Evolutionary conservation across 441 rosid genomes (phyloP).

Genomic region (Pelargonium citronellum): DNA sequence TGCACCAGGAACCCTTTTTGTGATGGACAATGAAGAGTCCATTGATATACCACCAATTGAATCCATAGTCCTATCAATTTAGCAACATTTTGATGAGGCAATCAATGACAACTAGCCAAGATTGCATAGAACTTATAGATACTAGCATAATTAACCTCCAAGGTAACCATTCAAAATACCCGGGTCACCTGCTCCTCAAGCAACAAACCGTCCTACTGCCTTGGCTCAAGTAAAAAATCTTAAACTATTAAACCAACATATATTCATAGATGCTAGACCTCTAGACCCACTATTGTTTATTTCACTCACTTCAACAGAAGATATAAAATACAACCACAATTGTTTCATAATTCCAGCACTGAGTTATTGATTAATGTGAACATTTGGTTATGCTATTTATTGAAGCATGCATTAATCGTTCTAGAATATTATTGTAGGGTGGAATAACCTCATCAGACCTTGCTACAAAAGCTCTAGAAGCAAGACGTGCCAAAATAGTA

Average conservation of each 20-base stretch:
- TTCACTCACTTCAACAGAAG: no score
- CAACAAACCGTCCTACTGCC: background rate
- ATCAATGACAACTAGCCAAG: background rate
- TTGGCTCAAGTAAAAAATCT: background rate
- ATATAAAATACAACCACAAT: background rate
- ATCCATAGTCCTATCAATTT: background rate
- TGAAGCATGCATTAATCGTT: no score
- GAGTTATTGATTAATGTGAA: background rate
- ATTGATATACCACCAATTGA: background rate
- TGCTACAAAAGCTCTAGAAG: slow-evolving; percentile 90
- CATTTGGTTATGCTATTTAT: background rate
- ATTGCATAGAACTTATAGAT: background rate
- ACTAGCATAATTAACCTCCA: background rate
- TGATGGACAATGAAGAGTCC: background rate
- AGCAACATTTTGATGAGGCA: background rate
- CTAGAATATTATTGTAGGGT: slow-evolving; percentile 43
- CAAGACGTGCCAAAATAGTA: slow-evolving; percentile 71
- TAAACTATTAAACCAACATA: background rate
- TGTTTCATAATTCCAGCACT: background rate
- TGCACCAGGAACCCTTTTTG: no score
- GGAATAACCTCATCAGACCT: slow-evolving; percentile 97
- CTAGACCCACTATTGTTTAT: background rate
- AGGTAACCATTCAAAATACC: background rate
- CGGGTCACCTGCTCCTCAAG: background rate
- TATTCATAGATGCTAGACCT: background rate